Percentiles rank a stretch among this genome's conserved stretches.
phyloP scores from a whole-genome alignment of 2,329 filamentous ascomycete species.

The Hymenoscyphus fraxineus region DNA sequence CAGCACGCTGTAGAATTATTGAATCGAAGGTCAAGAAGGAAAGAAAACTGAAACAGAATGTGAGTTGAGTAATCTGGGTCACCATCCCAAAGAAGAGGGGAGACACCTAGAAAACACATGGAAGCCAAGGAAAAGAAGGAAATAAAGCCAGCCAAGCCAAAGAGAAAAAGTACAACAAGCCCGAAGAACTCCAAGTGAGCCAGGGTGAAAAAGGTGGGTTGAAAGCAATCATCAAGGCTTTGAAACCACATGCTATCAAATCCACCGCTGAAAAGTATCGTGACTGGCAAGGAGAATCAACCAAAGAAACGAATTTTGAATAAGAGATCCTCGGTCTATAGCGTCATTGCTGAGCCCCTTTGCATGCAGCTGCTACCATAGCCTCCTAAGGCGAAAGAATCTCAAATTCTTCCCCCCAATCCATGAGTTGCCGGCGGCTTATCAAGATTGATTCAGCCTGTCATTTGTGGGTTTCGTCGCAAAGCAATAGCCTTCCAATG shows the following conservation, averaged over 20 bases:
- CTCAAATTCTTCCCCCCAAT: slow-evolving; percentile 32
- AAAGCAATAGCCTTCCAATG: slow-evolving; percentile 53
- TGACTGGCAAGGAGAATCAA: slow-evolving; percentile 7
- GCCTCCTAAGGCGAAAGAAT: slow-evolving; percentile 28
- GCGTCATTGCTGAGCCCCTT: slow-evolving; percentile 30
- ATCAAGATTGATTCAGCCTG: slow-evolving; percentile 23
- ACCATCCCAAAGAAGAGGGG: slow-evolving; percentile 30
- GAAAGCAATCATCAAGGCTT: not conserved
- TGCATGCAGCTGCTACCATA: slow-evolving; percentile 30
- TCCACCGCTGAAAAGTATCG: slow-evolving; percentile 9
- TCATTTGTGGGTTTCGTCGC: slow-evolving; percentile 16
- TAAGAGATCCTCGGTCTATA: slow-evolving; percentile 28
- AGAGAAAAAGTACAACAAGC: slow-evolving; percentile 3
- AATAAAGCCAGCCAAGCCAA: slow-evolving; percentile 13
- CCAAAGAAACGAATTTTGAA: slow-evolving; percentile 22
- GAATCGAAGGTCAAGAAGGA: not conserved
- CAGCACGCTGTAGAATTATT: not conserved
- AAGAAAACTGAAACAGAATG: not conserved
- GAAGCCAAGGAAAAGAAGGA: slow-evolving; percentile 7
- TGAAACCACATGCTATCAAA: slow-evolving; percentile 8
- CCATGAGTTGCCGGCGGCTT: slow-evolving; percentile 33
- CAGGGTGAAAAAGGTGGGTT: slow-evolving; percentile 4
- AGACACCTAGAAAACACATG: slow-evolving; percentile 29
- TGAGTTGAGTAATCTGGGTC: slow-evolving; percentile 23
- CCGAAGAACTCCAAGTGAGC: slow-evolving; percentile 6